These are phyloP conservation scores for Neocatenulostroma microsporum DNA, from an alignment of 2,329 filamentous ascomycete species.

Conservation along the genomic window DNA sequence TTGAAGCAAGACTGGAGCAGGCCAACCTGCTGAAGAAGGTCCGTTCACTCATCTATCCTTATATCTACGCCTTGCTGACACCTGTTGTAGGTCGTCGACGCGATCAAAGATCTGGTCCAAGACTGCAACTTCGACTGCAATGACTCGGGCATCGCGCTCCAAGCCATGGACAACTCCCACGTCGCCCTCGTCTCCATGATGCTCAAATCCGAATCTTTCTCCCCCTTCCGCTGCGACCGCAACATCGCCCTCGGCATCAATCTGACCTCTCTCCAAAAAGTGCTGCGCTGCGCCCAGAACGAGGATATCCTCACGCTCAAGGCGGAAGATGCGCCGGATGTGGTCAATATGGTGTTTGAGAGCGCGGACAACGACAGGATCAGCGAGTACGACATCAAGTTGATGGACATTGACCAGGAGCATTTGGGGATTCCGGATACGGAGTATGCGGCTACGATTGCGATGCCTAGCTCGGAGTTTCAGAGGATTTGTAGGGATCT, in stretches of 20 bases:
- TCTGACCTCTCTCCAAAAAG: constrained; percentile 91
- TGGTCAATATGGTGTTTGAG: constrained; percentile 93
- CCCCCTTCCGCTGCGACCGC: constrained; percentile 93
- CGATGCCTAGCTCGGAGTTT: constrained; percentile 84
- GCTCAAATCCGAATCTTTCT: constrained; percentile 91
- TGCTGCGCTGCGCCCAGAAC: constrained; percentile 86
- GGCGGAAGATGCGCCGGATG: constrained; percentile 93
- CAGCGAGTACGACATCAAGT: constrained; percentile 98
- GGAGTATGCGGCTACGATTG: constrained; percentile 89
- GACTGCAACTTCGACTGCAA: constrained; percentile 99
- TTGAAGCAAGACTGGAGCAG: constrained; percentile 96
- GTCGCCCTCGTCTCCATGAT: constrained; percentile 98
- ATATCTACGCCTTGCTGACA: no score
- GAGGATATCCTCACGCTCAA: constrained; percentile 95
- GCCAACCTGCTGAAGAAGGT: constrained; percentile 93
- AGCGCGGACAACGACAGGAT: constrained; percentile 78
- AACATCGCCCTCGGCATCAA: constrained; percentile 98
- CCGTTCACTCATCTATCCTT: no score
- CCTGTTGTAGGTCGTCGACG: constrained; percentile 74
- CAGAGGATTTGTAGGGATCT: constrained; percentile 91
- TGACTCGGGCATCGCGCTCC: constrained; percentile 94
- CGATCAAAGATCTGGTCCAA: constrained; percentile 98
- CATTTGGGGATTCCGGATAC: constrained; percentile 97
- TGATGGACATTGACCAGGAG: constrained; percentile 99
- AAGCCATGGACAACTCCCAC: constrained; percentile 99